These are phyloP conservation scores for Nidularia pulvinata DNA, from an alignment of 768 basidiomycete genomes.

Conservation along the genomic window DNA sequence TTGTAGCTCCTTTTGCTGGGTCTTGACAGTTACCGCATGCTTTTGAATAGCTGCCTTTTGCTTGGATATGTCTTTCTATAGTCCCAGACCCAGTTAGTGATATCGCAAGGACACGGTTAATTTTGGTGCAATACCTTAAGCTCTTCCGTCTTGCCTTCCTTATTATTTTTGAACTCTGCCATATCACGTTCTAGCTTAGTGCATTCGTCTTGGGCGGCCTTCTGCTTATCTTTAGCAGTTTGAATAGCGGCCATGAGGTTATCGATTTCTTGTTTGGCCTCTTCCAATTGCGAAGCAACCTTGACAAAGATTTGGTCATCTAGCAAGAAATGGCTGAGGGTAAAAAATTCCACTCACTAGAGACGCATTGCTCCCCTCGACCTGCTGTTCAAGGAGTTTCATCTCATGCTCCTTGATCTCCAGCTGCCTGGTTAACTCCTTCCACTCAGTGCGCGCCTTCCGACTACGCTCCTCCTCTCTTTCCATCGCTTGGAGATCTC, in stretches of 20 bases:
- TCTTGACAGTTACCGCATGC: constrained; percentile 80
- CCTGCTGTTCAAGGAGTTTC: constrained; percentile 77
- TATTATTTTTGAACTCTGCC: constrained; percentile 98
- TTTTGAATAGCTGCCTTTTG: constrained; percentile 84
- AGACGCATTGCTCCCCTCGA: constrained; percentile 87
- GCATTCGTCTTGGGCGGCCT: constrained; percentile 71
- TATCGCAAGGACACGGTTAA: neutral
- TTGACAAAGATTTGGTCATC: constrained; percentile 21
- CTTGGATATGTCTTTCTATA: constrained; percentile 72
- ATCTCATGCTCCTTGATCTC: constrained; percentile 93
- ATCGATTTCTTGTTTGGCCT: constrained; percentile 60
- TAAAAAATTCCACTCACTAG: constrained; percentile 50
- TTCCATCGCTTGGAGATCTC: constrained; percentile 49
- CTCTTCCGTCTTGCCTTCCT: constrained; percentile 94
- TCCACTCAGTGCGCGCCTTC: constrained; percentile 63
- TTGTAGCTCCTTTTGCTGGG: constrained; percentile 87
- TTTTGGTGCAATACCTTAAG: constrained; percentile 61
- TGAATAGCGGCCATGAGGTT: constrained; percentile 60
- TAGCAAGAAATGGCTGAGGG: neutral
- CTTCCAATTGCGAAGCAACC: constrained; percentile 82
- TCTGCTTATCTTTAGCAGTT: constrained; percentile 74
- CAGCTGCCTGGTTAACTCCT: constrained; percentile 56
- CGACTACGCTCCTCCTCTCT: constrained; percentile 50
- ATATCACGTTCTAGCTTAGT: constrained; percentile 95
- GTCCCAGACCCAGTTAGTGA: neutral